Base-by-base conservation (phyloP, 192 early-diverging fungal genomes). In the Paraglomus brasilianum region DNA sequence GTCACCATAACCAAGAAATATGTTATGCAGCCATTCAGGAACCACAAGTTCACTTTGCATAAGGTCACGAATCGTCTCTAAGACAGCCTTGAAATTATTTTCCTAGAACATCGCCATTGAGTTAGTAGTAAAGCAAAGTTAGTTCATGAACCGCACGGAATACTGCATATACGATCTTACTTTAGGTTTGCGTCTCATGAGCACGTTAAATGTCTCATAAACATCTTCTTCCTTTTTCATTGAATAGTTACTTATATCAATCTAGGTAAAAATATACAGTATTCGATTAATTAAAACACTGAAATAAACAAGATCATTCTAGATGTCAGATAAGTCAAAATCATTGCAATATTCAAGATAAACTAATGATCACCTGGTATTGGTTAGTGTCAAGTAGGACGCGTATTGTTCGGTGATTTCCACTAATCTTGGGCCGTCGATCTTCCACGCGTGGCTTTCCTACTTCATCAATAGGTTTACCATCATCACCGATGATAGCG, bases 1-100 rank as follows among this genome's bases (percentile, higher is more conserved):
- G 67, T 98, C 92, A 61, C 96, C 97, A 72, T 99, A 99, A 47
- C 98, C 98, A 22, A 99, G 80, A 45, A 98, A 91, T 3, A 93
- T 87, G 45, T 95, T 83, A 15, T 90, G 83, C 17, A 99, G 77
- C 98, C 98, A 99, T 9, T 86, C 85, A 8, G 98, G 98, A 2
- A 98, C 85, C 53, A 90, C 87, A 8, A 88, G 53, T 24, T 92
- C 89, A 70, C 82, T 89, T 75, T 91, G 85, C 87, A 95, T 90
- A 68, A 96, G 75, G 55, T 92, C 92, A 38, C 95, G 90, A 46
- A 98, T 88, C 0, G 93, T 90, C 66, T 96, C 95, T 52, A 98
- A 74, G 4, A 96, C 92, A 2, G 90, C 86, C 75, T 92, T 93
- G 72, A 98, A 96, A 75, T 95, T 96, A 80, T 93, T 98, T 78